Conservation (phyloP, 768 basidiomycete genomes). For the Flagelloscypha sp. region DNA sequence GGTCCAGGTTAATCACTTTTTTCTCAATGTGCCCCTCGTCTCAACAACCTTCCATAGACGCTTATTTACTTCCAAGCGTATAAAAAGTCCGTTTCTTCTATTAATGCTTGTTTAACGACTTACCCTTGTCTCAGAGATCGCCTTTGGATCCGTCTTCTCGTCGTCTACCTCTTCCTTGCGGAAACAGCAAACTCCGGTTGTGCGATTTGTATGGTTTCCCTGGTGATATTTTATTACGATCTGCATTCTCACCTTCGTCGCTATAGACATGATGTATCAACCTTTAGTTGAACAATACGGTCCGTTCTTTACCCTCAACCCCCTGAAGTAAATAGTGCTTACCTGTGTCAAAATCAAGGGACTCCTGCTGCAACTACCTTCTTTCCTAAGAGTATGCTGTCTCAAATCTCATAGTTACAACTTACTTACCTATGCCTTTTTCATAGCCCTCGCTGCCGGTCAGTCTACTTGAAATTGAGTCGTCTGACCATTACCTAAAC, state of each 20-base stretch:
- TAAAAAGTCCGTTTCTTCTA: conserved; percentile 22
- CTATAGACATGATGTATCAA: conserved; percentile 39
- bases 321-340: background rate
- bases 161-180: conserved; percentile 32
- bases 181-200: conserved; percentile 37
- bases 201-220: no score
- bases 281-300: conserved; percentile 36
- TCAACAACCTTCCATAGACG: conserved; percentile 8
- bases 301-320: conserved; percentile 8
- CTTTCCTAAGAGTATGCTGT: conserved; percentile 18
- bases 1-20: conserved; percentile 22
- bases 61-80: conserved; percentile 30
- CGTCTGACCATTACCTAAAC: conserved; percentile 3
- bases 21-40: background rate
- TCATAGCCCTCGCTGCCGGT: conserved; percentile 21
- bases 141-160: conserved; percentile 33
- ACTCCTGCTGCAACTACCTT: conserved; percentile 23
- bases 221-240: no score
- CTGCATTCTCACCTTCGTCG: no score
- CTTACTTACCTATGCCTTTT: background rate
- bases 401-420: background rate
- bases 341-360: conserved; percentile 14
- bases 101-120: background rate
- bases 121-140: conserved; percentile 25
- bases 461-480: conserved; percentile 13